Percentiles rank a stretch among this genome's conserved stretches.
These are phyloP conservation scores for Digitaria exilis DNA, from an alignment of 202 grass and related monocot genomes.

Conservation along the genomic window DNA sequence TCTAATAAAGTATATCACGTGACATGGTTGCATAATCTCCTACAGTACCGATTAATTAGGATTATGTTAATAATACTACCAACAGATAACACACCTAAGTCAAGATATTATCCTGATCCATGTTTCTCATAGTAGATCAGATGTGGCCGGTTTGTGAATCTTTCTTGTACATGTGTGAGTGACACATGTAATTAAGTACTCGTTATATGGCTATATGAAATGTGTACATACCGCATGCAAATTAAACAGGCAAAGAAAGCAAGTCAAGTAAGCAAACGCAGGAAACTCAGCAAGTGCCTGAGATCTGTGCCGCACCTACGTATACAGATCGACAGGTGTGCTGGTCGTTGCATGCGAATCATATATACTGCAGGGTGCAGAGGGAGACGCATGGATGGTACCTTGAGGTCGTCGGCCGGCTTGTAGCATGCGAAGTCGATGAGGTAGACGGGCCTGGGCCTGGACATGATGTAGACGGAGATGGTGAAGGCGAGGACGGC, in stretches of 20 bases:
- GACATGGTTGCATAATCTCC: neutral
- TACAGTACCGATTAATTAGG: neutral
- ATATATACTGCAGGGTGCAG: too few relatives aligned
- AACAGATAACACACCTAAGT: neutral
- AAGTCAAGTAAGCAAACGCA: neutral
- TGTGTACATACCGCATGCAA: neutral
- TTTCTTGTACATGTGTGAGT: neutral
- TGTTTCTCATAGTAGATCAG: neutral
- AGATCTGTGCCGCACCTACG: neutral
- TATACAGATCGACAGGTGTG: neutral
- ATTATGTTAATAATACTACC: neutral
- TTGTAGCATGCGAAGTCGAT: conserved; percentile 95
- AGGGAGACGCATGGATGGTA: conserved; percentile 5
- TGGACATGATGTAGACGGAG: conserved; percentile 92
- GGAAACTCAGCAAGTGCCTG: neutral
- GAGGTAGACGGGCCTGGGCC: conserved; percentile 90
- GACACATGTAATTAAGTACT: neutral
- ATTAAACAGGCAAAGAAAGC: neutral
- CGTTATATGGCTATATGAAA: too few relatives aligned
- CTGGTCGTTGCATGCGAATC: neutral
- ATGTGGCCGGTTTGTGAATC: neutral
- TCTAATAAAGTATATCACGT: neutral
- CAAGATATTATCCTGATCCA: neutral
- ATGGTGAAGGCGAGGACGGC: conserved; percentile 87
- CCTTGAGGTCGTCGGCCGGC: conserved; percentile 95